phyloP scores from a whole-genome alignment of 2,329 filamentous ascomycete genomes.

The Alternaria brassicae region DNA sequence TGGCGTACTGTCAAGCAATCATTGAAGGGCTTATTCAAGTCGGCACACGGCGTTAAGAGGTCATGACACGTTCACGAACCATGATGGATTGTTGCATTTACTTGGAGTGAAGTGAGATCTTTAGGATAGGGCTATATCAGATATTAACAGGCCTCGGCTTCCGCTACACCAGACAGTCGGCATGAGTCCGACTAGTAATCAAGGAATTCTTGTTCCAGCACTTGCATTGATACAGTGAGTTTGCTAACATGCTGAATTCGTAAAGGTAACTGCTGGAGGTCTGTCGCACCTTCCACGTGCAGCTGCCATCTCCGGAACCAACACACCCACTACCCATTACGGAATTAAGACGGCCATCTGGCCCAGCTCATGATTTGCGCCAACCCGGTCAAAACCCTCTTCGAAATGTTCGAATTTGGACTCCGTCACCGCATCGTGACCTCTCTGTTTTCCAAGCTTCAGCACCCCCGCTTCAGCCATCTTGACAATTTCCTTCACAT shows the following conservation, averaged over 20 bases:
- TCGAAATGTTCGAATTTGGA: background rate
- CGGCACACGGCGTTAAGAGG: constrained; percentile 42
- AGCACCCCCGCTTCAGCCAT: constrained; percentile 53
- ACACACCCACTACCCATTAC: background rate
- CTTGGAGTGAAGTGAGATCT: constrained; percentile 19
- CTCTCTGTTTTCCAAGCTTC: constrained; percentile 37
- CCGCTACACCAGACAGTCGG: constrained; percentile 22
- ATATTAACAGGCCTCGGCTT: constrained; percentile 20
- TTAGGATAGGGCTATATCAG: constrained; percentile 14
- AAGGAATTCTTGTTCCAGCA: constrained; percentile 10
- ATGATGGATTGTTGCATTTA: constrained; percentile 28
- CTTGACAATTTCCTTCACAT: constrained; percentile 51
- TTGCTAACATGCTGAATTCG: background rate
- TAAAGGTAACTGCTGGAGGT: background rate
- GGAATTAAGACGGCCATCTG: constrained; percentile 6
- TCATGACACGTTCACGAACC: constrained; percentile 33
- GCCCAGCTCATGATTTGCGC: constrained; percentile 6
- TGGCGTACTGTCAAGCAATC: constrained; percentile 43
- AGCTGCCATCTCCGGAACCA: background rate
- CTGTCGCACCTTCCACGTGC: background rate
- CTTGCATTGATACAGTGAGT: background rate
- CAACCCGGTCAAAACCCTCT: constrained; percentile 2
- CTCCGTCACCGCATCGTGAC: constrained; percentile 1
- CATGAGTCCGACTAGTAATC: constrained; percentile 20
- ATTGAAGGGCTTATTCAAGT: constrained; percentile 43